Conservation (phyloP, 306 rosid genomes). For the Datisca glomerata region DNA sequence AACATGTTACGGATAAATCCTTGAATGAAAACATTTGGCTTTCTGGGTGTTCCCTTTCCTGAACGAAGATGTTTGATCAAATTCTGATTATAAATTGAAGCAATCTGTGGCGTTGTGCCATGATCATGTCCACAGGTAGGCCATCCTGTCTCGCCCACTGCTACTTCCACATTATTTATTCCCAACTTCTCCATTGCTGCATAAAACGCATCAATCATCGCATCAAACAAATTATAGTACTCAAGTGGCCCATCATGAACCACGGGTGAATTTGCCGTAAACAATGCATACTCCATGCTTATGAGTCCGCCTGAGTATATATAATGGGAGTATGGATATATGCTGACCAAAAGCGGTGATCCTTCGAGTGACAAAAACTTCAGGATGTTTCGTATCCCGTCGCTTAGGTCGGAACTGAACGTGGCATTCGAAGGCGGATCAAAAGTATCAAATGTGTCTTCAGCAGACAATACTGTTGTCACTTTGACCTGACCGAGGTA, state of each 20-base stretch:
- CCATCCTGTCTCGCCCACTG: constrained; percentile 26
- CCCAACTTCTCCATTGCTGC: constrained; percentile 18
- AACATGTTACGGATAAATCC: constrained; percentile 25
- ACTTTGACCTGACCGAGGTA: constrained; percentile 2
- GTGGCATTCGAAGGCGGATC: constrained; percentile 7
- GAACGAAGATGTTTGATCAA: constrained; percentile 6
- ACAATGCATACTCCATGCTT: too few species aligned
- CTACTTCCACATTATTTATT: background rate
- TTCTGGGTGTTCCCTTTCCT: constrained; percentile 19
- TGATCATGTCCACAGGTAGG: constrained; percentile 23
- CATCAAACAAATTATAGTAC: constrained; percentile 19
- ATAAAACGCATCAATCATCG: constrained; percentile 18
- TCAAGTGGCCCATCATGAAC: constrained; percentile 6
- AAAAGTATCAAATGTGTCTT: background rate
- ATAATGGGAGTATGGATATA: too few species aligned
- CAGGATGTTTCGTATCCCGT: background rate
- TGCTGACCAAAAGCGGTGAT: background rate
- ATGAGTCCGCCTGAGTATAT: too few species aligned
- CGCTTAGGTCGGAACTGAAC: background rate
- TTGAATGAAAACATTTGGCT: constrained; percentile 9
- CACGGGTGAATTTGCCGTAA: too few species aligned
- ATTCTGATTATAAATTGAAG: constrained; percentile 18
- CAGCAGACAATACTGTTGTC: constrained; percentile 16
- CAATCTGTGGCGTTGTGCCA: constrained; percentile 12
- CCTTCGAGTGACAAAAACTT: background rate